Base-by-base conservation (phyloP, 768 basidiomycete species). In the Trametes maxima region DNA sequence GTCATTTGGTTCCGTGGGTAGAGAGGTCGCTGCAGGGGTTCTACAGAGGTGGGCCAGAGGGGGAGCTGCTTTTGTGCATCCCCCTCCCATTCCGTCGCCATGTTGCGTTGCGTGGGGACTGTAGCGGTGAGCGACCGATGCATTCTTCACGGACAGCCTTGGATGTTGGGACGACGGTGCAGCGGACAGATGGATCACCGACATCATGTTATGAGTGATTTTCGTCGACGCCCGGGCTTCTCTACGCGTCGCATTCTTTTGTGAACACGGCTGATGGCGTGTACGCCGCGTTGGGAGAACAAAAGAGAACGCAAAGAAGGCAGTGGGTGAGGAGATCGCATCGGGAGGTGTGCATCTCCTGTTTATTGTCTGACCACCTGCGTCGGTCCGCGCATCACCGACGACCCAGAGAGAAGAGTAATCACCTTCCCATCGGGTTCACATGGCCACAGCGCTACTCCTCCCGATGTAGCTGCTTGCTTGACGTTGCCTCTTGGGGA, bases 201-300 rank as follows among this genome's bases (percentile, higher is more conserved):
- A 47, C 44, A 63, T 57, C 57, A 55, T 59, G 51, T 62, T 62
- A 62, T 62, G 54, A 57, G 45, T 57, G 60, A 57, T 57, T 48
- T 42, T 52, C 48, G 49, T 43, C 16, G 33, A 44, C 50, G 50
- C 42, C 35, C 28, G 33, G 37, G 46, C 22, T 46, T 44, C 51
- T 43, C 13, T 3, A 36, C 55, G 21, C 55, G 2, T 13, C 35
- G n/a, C 44, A 50, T 25, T 56, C 54, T 57, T 62, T 62, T 57
- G 61, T 62, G 44, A 24, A 49, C 43, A 40, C 17, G 37, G 19
- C 35, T 52, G 61, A 45, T 44, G 53, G 61, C 51, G 45, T 17
- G 49, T 36, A 11, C 12, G 11, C 54, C 50, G 13, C 14, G 44
- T 28, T 39, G 28, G 25, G 51, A 25, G 51, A 62, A 62, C 61